A percentile compares a stretch with the other conserved stretches of the same genome.
phyloP scores from a whole-genome alignment of 495 filamentous ascomycete genomes.

The Daldinia concentrica region DNA sequence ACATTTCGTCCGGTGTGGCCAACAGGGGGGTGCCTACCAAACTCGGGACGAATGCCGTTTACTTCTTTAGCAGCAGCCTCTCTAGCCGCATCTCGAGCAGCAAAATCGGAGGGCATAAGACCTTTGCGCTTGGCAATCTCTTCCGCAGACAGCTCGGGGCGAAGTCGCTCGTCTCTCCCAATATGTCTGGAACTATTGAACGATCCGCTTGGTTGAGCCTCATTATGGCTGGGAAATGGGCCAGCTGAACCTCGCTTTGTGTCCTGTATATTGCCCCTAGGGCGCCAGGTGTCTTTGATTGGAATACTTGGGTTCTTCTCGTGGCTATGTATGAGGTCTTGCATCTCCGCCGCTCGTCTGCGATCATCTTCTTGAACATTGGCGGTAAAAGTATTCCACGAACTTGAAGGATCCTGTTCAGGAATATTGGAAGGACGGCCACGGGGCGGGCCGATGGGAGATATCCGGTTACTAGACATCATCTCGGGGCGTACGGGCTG shows the following conservation, averaged over 20 bases:
- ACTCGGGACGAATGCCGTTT: constrained; percentile 45
- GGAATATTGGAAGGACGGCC: constrained; percentile 22
- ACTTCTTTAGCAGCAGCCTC: constrained; percentile 3
- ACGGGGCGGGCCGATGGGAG: constrained; percentile 45
- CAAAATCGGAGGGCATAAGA: constrained; percentile 26
- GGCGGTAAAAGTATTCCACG: constrained; percentile 37
- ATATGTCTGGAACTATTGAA: neutral
- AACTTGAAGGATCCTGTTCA: constrained; percentile 6
- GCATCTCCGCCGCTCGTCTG: constrained; percentile 30
- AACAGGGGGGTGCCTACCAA: constrained; percentile 49
- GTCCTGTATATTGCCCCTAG: constrained; percentile 59
- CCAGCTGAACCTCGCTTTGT: constrained; percentile 23
- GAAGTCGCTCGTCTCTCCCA: neutral
- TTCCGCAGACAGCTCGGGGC: neutral
- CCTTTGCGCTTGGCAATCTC: constrained; percentile 21
- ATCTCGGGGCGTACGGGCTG: constrained; percentile 24
- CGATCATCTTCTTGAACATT: constrained; percentile 33
- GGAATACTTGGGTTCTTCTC: constrained; percentile 50
- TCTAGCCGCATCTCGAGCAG: constrained; percentile 8
- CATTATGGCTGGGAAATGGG: constrained; percentile 35
- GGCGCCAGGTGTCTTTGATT: constrained; percentile 73
- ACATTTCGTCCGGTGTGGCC: constrained; percentile 53
- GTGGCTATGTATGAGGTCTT: constrained; percentile 12
- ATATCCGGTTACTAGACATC: constrained; percentile 25
- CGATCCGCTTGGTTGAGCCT: constrained; percentile 5